A percentile compares a stretch with the other conserved stretches of the same genome.
phyloP scores from a whole-genome alignment of 2,329 filamentous ascomycete genomes.

The Colletotrichum sp. region DNA sequence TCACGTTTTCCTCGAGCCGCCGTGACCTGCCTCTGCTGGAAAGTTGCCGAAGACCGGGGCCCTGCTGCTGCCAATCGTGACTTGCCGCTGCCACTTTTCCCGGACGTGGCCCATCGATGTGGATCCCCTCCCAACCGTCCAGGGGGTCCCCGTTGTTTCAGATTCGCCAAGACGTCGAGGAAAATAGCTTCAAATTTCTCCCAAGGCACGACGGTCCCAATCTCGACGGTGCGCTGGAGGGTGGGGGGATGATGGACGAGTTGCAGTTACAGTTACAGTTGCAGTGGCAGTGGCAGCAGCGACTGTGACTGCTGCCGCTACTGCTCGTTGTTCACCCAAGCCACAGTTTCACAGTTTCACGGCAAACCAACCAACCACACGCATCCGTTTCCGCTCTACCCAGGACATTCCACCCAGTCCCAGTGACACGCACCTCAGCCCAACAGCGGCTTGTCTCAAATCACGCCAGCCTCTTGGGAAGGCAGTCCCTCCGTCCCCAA shows the following conservation, averaged over 20 bases:
- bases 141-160: constrained; percentile 16
- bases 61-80: neutral
- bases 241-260: neutral
- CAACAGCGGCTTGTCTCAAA: neutral
- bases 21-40: neutral
- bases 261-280: neutral
- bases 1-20: neutral
- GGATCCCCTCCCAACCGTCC: neutral
- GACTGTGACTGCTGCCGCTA: neutral
- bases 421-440: neutral
- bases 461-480: neutral
- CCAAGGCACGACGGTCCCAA: constrained; percentile 5
- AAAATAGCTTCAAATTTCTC: constrained; percentile 17
- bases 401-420: neutral
- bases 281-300: neutral
- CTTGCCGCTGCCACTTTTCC: neutral
- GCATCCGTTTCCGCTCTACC: neutral
- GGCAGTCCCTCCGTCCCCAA: neutral
- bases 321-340: neutral
- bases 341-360: neutral
- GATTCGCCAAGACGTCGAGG: constrained; percentile 19
- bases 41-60: neutral
- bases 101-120: neutral
- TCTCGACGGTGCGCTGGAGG: neutral
- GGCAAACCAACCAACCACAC: neutral